These are phyloP conservation scores for Ascochyta pisi DNA, from an alignment of 2,329 filamentous ascomycete species.

Conservation along the genomic window DNA sequence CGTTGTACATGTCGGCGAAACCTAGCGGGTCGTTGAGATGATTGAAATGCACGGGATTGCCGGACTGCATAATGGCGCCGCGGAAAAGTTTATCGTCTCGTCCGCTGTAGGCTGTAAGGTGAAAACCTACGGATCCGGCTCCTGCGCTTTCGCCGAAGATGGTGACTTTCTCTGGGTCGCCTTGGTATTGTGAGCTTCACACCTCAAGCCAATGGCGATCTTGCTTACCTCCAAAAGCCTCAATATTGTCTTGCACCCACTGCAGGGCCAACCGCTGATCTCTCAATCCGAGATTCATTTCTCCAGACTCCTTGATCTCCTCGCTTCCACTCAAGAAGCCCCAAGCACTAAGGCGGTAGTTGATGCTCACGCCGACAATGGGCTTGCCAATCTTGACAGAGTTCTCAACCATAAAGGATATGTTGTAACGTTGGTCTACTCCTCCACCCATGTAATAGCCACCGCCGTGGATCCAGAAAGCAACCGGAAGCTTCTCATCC, in stretches of 20 bases:
- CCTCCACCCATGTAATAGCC: conserved; percentile 58
- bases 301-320: conserved; percentile 50
- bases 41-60: conserved; percentile 47
- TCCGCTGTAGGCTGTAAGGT: conserved; percentile 56
- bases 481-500: conserved; percentile 56
- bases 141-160: conserved; percentile 57
- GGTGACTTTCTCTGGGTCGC: conserved; percentile 51
- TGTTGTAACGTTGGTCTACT: conserved; percentile 61
- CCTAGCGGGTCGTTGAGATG: conserved; percentile 26
- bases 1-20: conserved; percentile 28
- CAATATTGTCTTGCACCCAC: conserved; percentile 55
- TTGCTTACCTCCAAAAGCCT: conserved; percentile 50
- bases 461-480: conserved; percentile 64
- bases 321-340: conserved; percentile 66
- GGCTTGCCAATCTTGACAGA: conserved; percentile 56
- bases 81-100: conserved; percentile 58
- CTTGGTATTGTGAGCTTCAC: conserved; percentile 41
- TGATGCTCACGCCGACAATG: conserved; percentile 54
- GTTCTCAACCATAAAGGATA: conserved; percentile 56
- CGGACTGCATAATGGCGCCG: conserved; percentile 56
- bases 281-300: conserved; percentile 55
- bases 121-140: conserved; percentile 53
- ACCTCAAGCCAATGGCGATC: conserved; percentile 31
- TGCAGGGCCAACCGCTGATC: conserved; percentile 57
- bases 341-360: conserved; percentile 63